These are phyloP conservation scores for Stevia rebaudiana DNA, from an alignment of 140 eudicot genomes.

Conservation along the genomic window DNA sequence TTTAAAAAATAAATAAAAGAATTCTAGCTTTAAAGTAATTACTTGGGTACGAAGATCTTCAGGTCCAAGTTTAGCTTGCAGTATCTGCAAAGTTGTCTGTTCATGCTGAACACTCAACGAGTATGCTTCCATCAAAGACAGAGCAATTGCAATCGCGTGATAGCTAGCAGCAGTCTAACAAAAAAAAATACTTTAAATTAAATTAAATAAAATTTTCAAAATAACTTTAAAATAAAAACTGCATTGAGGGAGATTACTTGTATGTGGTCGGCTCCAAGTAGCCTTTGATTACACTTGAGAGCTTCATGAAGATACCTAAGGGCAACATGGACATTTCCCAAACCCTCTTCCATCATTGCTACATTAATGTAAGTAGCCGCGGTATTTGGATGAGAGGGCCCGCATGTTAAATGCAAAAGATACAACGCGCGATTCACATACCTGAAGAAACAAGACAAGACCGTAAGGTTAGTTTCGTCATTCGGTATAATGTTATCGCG, in stretches of 20 bases:
- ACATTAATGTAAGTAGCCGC: conserved; percentile 99
- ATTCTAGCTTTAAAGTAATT: conserved; percentile 58
- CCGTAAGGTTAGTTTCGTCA: conserved; percentile 3
- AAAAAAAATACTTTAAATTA: too few relatives aligned
- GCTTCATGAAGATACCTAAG: conserved; percentile 99
- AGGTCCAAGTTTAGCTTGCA: conserved; percentile 95
- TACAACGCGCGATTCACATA: conserved; percentile 96
- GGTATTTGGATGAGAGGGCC: conserved; percentile 98
- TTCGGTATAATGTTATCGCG: conserved; percentile 12
- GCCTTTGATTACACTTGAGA: conserved; percentile 90
- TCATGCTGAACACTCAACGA: conserved; percentile 99
- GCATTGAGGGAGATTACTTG: conserved; percentile 61
- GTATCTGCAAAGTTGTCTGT: conserved; percentile 95
- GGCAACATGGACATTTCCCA: conserved; percentile 96
- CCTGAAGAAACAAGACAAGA: conserved; percentile 29
- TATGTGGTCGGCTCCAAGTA: conserved; percentile 98
- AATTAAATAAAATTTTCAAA: too few relatives aligned
- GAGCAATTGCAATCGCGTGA: conserved; percentile 99
- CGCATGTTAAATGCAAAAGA: conserved; percentile 90
- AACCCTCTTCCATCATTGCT: conserved; percentile 99
- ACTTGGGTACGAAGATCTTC: conserved; percentile 99
- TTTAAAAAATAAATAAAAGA: too few relatives aligned
- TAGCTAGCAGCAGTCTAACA: conserved; percentile 98
- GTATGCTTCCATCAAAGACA: conserved; percentile 99
- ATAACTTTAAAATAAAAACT: conserved; percentile 20